Evolutionary conservation across 1,139 yeast genomes (phyloP), one percentile per base, ranked within the genome.

Genomic region (Yamadazyma oceani): DNA sequence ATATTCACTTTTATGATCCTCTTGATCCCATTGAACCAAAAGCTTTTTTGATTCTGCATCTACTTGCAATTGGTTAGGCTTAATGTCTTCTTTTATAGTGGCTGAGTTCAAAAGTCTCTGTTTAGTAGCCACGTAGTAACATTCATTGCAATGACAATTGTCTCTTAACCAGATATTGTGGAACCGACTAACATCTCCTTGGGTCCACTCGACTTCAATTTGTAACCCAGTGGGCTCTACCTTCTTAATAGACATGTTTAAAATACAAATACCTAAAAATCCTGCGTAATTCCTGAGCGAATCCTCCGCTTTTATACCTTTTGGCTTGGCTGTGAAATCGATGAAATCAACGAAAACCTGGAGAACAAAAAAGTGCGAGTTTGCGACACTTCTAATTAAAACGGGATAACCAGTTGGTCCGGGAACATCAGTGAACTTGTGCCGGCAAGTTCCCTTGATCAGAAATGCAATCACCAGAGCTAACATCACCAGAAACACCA

Each of bases 121-220:
- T 49, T 78, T 80, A 17, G 90, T 84, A 36, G 64, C 58, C 2
- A 72, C 64, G 50, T 78, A 82, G 59, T 71, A 80, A 57, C 88
- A 82, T 17, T 66, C 50, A n/a, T 64, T 59, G 49, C 88, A 82
- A 42, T 75, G 85, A 52, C 90, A 84, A 50, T 78, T 75, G 56
- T 84, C 92, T 36, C 90, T 64, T 22, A 84, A 66, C 89, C 89
- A 83, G 39, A 83, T 67, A 55, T 73, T 58, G 55, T 80, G 84
- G 54, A 48, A 71, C 14, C 32, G 45, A 8, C 34, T 15, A 4
- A 8, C 17, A 11, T 32, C 12, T 13, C 40, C 43, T 10, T 42
- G 35, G 16, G 25, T 32, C 53, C 50, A 48, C 3, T 28, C 26
- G 11, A 44, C 39, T 13, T 29, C 26, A 17, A 42, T 19, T 34